Conservation (phyloP, 73 alveolate genomes). For the Uronychia binucleata region DNA sequence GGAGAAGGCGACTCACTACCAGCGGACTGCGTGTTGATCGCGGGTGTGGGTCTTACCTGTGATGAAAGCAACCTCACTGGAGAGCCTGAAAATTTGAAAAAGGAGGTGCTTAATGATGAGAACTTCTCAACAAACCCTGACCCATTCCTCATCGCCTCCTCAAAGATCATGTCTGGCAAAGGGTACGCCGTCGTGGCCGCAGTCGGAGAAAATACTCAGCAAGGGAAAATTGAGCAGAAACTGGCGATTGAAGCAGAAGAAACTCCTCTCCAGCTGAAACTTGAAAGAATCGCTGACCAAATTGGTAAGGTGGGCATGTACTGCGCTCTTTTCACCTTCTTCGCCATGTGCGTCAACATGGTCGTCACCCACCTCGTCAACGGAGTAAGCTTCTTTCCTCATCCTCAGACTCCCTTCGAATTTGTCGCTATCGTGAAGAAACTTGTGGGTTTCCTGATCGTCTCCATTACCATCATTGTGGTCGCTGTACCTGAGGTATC, state of each 20-base stretch:
- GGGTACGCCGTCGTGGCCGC: constrained; percentile 89
- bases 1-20: constrained; percentile 95
- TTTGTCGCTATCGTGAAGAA: constrained; percentile 81
- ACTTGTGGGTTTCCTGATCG: constrained; percentile 79
- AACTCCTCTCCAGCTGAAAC: constrained; percentile 91
- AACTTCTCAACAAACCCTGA: constrained; percentile 27
- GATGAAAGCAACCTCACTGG: constrained; percentile 97
- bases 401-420: constrained; percentile 81
- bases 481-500: constrained; percentile 99
- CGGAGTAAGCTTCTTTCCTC: constrained; percentile 90
- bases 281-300: constrained; percentile 84
- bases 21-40: constrained; percentile 92
- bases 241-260: constrained; percentile 77
- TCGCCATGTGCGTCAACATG: constrained; percentile 75
- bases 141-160: constrained; percentile 90
- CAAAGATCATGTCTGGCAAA: constrained; percentile 89
- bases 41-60: constrained; percentile 78
- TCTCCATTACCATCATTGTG: constrained; percentile 88
- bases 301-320: constrained; percentile 90
- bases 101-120: constrained; percentile 59
- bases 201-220: constrained; percentile 89
- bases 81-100: constrained; percentile 90
- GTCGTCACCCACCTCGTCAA: constrained; percentile 59
- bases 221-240: constrained; percentile 77
- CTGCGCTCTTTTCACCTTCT: constrained; percentile 82